These are phyloP conservation scores for Acanthamoeba sp. DNA, from an alignment of 208 protist genomes.

Conservation along the genomic window DNA sequence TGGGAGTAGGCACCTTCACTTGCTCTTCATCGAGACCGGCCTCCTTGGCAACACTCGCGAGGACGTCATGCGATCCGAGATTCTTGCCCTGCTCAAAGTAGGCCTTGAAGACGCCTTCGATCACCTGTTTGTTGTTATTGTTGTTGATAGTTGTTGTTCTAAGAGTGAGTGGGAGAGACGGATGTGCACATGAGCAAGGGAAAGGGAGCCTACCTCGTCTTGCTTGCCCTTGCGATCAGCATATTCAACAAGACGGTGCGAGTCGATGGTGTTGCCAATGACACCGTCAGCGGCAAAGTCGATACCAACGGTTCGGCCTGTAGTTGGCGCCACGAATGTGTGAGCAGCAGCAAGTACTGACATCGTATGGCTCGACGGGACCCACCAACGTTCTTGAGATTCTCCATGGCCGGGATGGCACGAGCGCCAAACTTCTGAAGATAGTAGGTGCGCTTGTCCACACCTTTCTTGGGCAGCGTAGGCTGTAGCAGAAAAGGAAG, in stretches of 20 bases:
- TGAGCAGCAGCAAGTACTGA: not conserved
- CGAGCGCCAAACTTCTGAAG: not conserved
- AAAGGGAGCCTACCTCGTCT: not conserved
- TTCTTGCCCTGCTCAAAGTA: slow-evolving; percentile 68
- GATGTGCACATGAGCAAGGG: too few species aligned
- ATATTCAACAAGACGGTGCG: slow-evolving; percentile 46
- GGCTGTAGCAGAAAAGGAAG: slow-evolving; percentile 66
- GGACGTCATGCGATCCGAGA: slow-evolving; percentile 41
- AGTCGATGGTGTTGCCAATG: slow-evolving; percentile 50
- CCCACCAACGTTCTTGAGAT: slow-evolving; percentile 19
- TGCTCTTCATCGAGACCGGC: slow-evolving; percentile 31
- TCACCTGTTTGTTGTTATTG: slow-evolving; percentile 33
- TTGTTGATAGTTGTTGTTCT: too few species aligned
- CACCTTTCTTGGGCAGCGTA: slow-evolving; percentile 4
- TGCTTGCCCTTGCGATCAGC: slow-evolving; percentile 48
- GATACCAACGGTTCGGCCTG: not conserved
- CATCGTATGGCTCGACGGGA: too few species aligned
- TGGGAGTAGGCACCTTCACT: too few species aligned
- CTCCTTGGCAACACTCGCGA: not conserved
- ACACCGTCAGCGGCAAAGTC: slow-evolving; percentile 8
- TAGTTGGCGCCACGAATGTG: too few species aligned
- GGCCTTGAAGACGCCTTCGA: slow-evolving; percentile 32
- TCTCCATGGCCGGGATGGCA: not conserved
- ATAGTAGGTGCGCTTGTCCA: slow-evolving; percentile 62
- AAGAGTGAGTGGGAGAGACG: not conserved